phyloP scores from a whole-genome alignment of 1,284 basidiomycete species.

The Rhodotorula glutinis region DNA sequence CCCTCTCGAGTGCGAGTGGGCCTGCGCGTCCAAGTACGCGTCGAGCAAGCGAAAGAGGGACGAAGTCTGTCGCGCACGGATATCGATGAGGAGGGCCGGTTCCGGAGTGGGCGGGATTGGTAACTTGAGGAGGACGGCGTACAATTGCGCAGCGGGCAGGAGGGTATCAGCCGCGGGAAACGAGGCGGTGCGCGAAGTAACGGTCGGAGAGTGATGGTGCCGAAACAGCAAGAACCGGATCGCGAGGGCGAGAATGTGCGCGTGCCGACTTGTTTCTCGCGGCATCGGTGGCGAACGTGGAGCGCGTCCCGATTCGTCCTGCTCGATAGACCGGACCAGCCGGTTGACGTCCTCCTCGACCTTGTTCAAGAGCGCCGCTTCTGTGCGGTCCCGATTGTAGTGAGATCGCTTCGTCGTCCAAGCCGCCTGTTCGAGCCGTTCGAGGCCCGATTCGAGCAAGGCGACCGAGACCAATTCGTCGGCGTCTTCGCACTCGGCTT shows the following conservation, averaged over 20 bases:
- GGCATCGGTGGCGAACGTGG: too few relatives aligned
- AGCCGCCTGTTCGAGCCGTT: neutral
- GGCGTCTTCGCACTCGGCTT: conserved; percentile 8
- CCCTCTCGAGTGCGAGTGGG: neutral
- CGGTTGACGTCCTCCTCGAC: conserved; percentile 18
- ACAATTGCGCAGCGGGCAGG: conserved; percentile 22
- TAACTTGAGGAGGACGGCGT: conserved; percentile 21
- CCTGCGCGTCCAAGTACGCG: conserved; percentile 7
- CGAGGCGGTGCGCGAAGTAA: neutral
- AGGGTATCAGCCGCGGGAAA: conserved; percentile 5
- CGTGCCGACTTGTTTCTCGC: conserved; percentile 5
- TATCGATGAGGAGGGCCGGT: neutral
- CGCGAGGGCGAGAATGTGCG: conserved; percentile 28
- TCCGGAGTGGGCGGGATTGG: neutral
- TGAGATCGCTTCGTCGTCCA: neutral
- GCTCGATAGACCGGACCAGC: conserved; percentile 16
- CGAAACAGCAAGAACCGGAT: conserved; percentile 35
- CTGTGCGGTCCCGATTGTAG: neutral
- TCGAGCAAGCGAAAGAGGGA: conserved; percentile 20
- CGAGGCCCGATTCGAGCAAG: conserved; percentile 18
- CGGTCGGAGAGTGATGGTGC: neutral
- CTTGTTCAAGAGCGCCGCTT: conserved; percentile 7
- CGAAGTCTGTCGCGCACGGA: conserved; percentile 20
- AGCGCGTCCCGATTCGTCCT: too few relatives aligned
- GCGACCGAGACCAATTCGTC: conserved; percentile 22